These are phyloP conservation scores for Chytriomyces confervae DNA, from an alignment of 192 early-diverging fungal species.

Conservation along the genomic window DNA sequence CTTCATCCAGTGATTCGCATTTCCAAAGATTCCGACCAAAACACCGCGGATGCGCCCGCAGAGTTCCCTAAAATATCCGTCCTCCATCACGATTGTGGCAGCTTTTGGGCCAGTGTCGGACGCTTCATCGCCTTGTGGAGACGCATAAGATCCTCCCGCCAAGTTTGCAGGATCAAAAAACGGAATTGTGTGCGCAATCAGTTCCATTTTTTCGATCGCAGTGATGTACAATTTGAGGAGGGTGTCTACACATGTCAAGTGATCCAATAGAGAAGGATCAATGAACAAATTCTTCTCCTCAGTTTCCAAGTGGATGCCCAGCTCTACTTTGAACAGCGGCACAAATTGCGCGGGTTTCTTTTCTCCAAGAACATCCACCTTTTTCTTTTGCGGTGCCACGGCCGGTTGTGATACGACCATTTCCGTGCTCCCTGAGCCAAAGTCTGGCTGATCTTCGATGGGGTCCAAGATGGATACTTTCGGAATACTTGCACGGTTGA, in stretches of 20 bases:
- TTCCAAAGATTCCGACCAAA: conserved; percentile 61
- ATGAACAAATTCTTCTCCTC: conserved; percentile 47
- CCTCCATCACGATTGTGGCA: conserved; percentile 56
- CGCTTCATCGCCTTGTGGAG: conserved; percentile 48
- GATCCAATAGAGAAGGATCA: conserved; percentile 54
- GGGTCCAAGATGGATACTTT: conserved; percentile 42
- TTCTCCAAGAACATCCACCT: conserved; percentile 15
- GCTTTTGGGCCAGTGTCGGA: conserved; percentile 58
- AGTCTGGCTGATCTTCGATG: conserved; percentile 44
- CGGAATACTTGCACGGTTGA: conserved; percentile 34
- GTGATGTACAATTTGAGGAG: conserved; percentile 55
- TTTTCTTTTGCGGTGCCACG: conserved; percentile 5
- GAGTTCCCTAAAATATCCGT: conserved; percentile 63
- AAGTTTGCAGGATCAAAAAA: conserved; percentile 58
- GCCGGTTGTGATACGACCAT: neutral
- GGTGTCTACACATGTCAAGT: conserved; percentile 51
- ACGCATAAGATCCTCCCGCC: conserved; percentile 50
- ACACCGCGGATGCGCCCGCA: conserved; percentile 64
- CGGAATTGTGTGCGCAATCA: conserved; percentile 56
- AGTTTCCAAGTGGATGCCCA: conserved; percentile 42
- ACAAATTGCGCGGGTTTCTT: conserved; percentile 26
- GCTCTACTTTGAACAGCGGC: conserved; percentile 56
- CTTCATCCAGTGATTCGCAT: conserved; percentile 56
- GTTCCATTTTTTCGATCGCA: conserved; percentile 51
- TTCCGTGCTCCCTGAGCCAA: neutral